These are phyloP conservation scores for Tylopilus plumbeoviolaceoides DNA, from an alignment of 768 basidiomycete species.

Conservation along the genomic window DNA sequence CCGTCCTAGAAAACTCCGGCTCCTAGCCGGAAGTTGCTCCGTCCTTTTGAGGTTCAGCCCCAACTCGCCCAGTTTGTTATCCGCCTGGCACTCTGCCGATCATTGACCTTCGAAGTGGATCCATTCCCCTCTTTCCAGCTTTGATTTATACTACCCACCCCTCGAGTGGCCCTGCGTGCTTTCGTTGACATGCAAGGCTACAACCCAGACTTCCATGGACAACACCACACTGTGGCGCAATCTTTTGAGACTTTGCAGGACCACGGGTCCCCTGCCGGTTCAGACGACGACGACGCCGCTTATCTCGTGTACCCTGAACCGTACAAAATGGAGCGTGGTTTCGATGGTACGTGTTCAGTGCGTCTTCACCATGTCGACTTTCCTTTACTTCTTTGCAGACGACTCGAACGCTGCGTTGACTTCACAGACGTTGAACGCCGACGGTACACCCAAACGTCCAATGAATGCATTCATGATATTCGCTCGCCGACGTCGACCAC, in stretches of 20 bases:
- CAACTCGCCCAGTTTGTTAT: slow-evolving; percentile 27
- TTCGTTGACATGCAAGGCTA: slow-evolving; percentile 28
- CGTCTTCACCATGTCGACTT: slow-evolving; percentile 9
- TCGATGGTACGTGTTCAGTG: slow-evolving; percentile 39
- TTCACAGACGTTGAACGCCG: slow-evolving; percentile 76
- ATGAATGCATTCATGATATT: slow-evolving; percentile 98
- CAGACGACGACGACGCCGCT: slow-evolving; percentile 52
- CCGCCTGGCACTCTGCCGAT: slow-evolving; percentile 24
- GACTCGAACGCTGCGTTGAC: slow-evolving; percentile 51
- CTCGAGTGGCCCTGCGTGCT: slow-evolving; percentile 5
- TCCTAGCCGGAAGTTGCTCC: slow-evolving; percentile 11
- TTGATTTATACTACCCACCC: slow-evolving; percentile 3
- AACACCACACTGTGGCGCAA: slow-evolving; percentile 27
- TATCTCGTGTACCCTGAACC: slow-evolving; percentile 27
- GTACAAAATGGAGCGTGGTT: slow-evolving; percentile 42
- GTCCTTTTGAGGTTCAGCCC: slow-evolving; percentile 15
- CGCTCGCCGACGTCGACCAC: slow-evolving; percentile 74
- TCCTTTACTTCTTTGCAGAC: slow-evolving; percentile 25
- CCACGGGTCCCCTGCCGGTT: slow-evolving; percentile 50
- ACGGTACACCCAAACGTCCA: slow-evolving; percentile 84
- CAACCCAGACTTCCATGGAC: slow-evolving; percentile 17
- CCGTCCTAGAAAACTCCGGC: slow-evolving; percentile 24
- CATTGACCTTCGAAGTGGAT: slow-evolving; percentile 21
- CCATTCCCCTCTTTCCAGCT: slow-evolving; percentile 5
- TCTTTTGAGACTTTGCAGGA: slow-evolving; percentile 34